Evolutionary conservation across 208 protist genomes (phyloP).

Genomic region (Trypanosoma cruzi): DNA sequence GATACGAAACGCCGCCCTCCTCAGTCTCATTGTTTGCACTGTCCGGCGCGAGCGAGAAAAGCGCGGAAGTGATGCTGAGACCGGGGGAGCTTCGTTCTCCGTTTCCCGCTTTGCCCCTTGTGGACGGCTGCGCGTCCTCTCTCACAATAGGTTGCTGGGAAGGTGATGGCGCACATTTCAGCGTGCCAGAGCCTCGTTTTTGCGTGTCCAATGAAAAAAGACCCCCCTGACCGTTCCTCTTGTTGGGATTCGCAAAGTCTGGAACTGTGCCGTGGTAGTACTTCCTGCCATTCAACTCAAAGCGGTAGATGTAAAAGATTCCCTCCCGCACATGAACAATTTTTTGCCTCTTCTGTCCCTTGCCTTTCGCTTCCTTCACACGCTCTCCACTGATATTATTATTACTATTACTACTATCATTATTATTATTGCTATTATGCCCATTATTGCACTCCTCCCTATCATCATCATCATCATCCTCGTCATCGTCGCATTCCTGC

Average conservation of each 20-base stretch:
- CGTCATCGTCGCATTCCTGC: constrained; percentile 14
- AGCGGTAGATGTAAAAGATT: constrained; percentile 81
- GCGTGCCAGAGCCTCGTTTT: background rate
- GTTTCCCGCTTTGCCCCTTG: background rate
- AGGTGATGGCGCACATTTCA: background rate
- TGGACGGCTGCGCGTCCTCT: background rate
- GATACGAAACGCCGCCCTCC: constrained; percentile 28
- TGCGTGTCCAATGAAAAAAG: background rate
- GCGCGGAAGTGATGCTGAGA: constrained; percentile 34
- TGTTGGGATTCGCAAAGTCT: constrained; percentile 88
- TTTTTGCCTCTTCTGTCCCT: constrained; percentile 18
- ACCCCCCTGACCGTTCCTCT: constrained; percentile 36
- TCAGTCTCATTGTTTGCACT: background rate
- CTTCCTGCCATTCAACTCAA: constrained; percentile 61
- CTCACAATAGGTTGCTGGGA: background rate
- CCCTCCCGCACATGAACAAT: constrained; percentile 67
- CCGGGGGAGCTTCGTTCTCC: background rate
- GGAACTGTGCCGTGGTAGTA: constrained; percentile 87
- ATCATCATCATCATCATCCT: constrained; percentile 4
- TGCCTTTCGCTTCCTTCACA: background rate
- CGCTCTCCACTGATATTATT: background rate
- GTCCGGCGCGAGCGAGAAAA: constrained; percentile 40
- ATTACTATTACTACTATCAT: constrained; percentile 1
- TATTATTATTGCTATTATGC: background rate
- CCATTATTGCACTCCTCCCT: background rate